phyloP scores from a whole-genome alignment of 495 filamentous ascomycete species.

The Aspergillus conjunctus region DNA sequence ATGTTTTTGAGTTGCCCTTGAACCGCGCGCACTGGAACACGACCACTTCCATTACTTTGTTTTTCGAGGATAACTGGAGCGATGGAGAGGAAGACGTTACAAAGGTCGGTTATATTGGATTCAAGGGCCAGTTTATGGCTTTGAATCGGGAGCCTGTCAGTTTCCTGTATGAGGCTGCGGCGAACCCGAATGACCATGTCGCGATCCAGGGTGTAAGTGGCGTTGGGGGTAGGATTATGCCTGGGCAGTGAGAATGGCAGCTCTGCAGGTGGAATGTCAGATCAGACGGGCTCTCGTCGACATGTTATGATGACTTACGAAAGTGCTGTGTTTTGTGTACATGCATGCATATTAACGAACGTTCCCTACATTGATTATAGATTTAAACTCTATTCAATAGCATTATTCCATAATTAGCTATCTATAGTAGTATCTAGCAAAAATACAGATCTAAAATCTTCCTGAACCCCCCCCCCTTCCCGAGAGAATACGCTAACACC shows the following conservation, averaged over 20 bases:
- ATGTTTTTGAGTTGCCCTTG: slow-evolving; percentile 82
- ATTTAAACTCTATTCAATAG: slow-evolving; percentile 19
- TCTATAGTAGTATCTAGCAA: not conserved
- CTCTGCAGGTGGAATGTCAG: no score
- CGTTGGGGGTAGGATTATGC: slow-evolving; percentile 43
- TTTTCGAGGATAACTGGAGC: slow-evolving; percentile 70
- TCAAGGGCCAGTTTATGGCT: slow-evolving; percentile 90
- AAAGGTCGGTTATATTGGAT: slow-evolving; percentile 79
- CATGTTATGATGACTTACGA: slow-evolving; percentile 1
- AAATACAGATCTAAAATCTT: slow-evolving; percentile 9
- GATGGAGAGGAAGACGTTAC: slow-evolving; percentile 75
- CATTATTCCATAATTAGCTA: not conserved
- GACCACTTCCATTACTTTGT: slow-evolving; percentile 73
- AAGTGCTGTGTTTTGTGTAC: slow-evolving; percentile 1
- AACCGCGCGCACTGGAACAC: slow-evolving; percentile 87
- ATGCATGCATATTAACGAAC: not conserved
- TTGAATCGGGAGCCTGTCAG: slow-evolving; percentile 79
- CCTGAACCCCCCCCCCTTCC: no score
- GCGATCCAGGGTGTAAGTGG: slow-evolving; percentile 50
- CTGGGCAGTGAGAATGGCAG: slow-evolving; percentile 34
- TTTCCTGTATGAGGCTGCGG: slow-evolving; percentile 89
- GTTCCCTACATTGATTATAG: slow-evolving; percentile 5
- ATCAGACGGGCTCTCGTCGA: not conserved
- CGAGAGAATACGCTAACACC: not conserved
- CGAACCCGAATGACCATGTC: slow-evolving; percentile 85